Evolutionary conservation across 805 yeast species (phyloP), one percentile per base, ranked within the genome.

Genomic region (Starmerella apicola): DNA sequence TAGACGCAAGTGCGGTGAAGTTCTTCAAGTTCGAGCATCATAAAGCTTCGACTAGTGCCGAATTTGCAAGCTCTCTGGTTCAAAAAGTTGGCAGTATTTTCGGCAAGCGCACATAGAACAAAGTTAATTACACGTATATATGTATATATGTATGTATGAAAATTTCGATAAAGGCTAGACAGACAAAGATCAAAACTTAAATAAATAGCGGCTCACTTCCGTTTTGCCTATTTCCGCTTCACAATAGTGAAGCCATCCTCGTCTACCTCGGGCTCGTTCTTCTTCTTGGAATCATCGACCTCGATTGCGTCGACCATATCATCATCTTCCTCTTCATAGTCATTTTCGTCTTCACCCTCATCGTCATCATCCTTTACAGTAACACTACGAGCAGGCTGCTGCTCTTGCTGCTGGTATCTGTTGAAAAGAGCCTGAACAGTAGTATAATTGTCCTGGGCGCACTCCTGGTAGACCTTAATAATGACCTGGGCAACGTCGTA

Each of bases 171-270:
- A n/a, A n/a, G n/a, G n/a, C n/a, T n/a, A n/a, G n/a, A n/a, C n/a
- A n/a, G n/a, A n/a, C n/a, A n/a, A n/a, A n/a, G n/a, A n/a, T n/a
- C n/a, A n/a, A n/a, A n/a, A n/a, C n/a, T n/a, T n/a, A n/a, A n/a
- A n/a, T n/a, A 24, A 24, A 24, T 9, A 24, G 9, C 27, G 27
- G 13, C 27, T 24, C 9, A 13, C 13, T 24, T 9, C 10, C 16
- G 7, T 10, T 16, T 28, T 15, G 7, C 19, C 20, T 31, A 17
- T 32, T 30, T 41, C 24, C 39, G 18, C 24, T 52, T 77, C 84
- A 88, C 96, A 51, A 84, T 61, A 51, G 85, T 91, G 55, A 88
- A 88, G 1, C 97, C 98, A 56, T 88, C 97, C 25, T 88, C 97
- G 56, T 88, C 97, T 7, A 88, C 69, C 8, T 80, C 56, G 2